Base-by-base conservation (phyloP, 2,329 filamentous ascomycete species). In the Neopestalotiopsis rosae region DNA sequence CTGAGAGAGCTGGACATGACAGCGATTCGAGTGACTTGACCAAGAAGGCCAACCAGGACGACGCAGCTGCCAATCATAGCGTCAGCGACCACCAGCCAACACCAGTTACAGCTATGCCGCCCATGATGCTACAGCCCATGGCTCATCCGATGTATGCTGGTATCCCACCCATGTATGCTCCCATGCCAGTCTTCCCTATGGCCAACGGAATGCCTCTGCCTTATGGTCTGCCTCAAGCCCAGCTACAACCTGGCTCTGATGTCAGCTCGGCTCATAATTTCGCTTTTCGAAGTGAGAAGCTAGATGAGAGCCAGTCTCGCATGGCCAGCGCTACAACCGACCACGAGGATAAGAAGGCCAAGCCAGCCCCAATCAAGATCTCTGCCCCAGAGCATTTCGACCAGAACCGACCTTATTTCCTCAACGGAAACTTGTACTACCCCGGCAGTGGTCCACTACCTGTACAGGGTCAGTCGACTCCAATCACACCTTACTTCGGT, bases 371-470 rank as follows among this genome's bases (percentile, higher is more conserved):
- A 40, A 77, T 80, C 42, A 77, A 75, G 56, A 74, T 83, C 52
- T 80, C 83, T 1, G 79, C 82, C 12, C 80, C 82, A 0, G 84
- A 84, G 20, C 81, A 84, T 65, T 83, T 85, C 67, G 86, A 88
- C 65, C 80, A 78, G 32, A 80, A 73, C 40, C 82, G 82, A 45
- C 83, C 85, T 1, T 85, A 83, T 71, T 78, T 80, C 68, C 79
- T 78, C 73, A 84, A 86, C 65, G 82, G 83, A 0, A 83, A 85
- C 66, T 80, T 83, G 77, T 74, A 84, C 71, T 79, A 84, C 69
- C 81, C 81, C 2, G 6, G 70, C n/a, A 61, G 72, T 68, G 73
- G 68, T 61, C 69, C 72, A 58, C 56, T 67, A 4, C 71, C 70
- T 24, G 65, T 67, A 13, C 42, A 58, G 45, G 17, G 24, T 40